Evolutionary conservation across 345 rosid genomes (phyloP), one percentile per base, ranked within the genome.

Genomic region (Carallia pectinifolia): DNA sequence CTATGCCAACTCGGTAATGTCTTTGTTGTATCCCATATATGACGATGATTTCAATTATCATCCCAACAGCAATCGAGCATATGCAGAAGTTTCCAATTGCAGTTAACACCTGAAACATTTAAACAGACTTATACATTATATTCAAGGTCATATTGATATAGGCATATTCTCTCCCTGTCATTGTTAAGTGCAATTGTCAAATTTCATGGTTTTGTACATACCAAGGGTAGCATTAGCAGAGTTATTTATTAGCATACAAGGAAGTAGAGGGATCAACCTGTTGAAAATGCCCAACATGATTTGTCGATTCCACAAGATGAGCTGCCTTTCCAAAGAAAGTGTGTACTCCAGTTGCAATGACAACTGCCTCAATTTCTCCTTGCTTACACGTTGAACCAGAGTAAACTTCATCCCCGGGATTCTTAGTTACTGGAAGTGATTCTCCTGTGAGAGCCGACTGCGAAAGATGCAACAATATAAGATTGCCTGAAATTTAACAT

Each of bases 401-500:
- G 81, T 86, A 93, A 58, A 93, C 91, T 65, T 92, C 89, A 48
- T 77, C 78, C 15, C 97, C 92, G 0, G 97, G 90, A 69, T 76
- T 58, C 67, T 87, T 93, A 9, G 96, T 86, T 29, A 88, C 96
- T 2, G 98, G 97, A 48, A 93, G 89, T 0, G 98, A 90, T 65
- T 93, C 98, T 72, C 97, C 98, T 9, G 97, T 93, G 55, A 90
- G 80, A 72, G 98, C 98, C 37, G 98, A 93, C 90, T 93, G 85
- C 13, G 72, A 74, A 76, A 64, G 60, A 62, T 68, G 23, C 27
- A 58, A 56, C n/a, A 18, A 9, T 30, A 16, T 9, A 23, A 3
- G 55, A 34, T 54, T 54, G 17, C 65, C 54, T n/a, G 10, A 39
- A 58, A 9, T 13, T 62, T 2, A 39, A 8, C 47, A 39, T 39